Base-by-base conservation (phyloP, 192 early-diverging fungal genomes). In the Umbelopsis vinacea region DNA sequence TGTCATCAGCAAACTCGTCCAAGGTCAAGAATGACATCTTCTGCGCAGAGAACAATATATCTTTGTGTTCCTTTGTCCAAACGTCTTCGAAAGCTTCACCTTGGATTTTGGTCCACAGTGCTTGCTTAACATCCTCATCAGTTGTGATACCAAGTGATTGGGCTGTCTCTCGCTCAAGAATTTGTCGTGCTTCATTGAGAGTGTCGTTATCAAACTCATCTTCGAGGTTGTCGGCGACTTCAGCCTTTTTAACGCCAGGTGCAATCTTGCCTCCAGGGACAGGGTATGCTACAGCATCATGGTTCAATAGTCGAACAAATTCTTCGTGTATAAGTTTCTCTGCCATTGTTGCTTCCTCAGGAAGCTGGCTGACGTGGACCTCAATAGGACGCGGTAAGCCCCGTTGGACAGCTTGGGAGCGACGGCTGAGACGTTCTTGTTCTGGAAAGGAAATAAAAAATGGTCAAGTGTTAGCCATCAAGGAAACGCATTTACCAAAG, bases 261-360 rank as follows among this genome's bases (percentile, higher is more conserved):
- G 83, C 53, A 45, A 87, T 46, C 72, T 84, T 80, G 63, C 87
- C 87, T 24, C 90, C 89, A 0, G 87, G 84, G 0, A 89, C 85
- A 15, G 95, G 95, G 68, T 92, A 84, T 53, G 86, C 83, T 19
- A 82, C 77, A 2, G 92, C 89, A 74, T 98, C 96, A 74, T 91
- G 79, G 17, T 82, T 72, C 19, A 96, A 71, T 66, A 96, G 73
- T 1, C 79, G 55, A n/a, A 84, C 83, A 79, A 95, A 88, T 76
- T 98, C 96, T 37, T 86, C 70, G 53, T 84, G 78, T 35, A 98
- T 84, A 75, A 96, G 67, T 2, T 72, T 63, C 43, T 91, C 84
- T 10, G 88, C 83, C 17, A 83, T 73, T 11, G 50, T 66, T 14
- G 76, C 50, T 24, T 84, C 76, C 12, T 69, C 26, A 23, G 79